These are phyloP conservation scores for Mycena albidolilacea DNA, from an alignment of 768 basidiomycete genomes.

Conservation along the genomic window DNA sequence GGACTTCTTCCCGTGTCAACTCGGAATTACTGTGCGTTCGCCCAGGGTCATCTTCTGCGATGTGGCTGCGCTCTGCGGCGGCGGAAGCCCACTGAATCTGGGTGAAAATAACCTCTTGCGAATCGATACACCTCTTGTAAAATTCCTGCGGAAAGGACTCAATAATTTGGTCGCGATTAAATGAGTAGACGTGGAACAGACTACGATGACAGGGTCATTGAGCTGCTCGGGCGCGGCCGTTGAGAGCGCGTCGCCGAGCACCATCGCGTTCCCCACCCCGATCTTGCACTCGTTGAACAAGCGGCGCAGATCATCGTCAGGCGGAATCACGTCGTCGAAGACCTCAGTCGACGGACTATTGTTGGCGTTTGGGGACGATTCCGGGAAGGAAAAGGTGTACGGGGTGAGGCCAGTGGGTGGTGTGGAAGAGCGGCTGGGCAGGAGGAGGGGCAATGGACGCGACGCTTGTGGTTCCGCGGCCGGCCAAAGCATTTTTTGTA, in stretches of 20 bases:
- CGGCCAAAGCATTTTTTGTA: conserved; percentile 11
- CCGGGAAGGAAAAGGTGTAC: background rate
- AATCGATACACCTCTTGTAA: conserved; percentile 80
- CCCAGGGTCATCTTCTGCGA: background rate
- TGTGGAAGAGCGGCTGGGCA: background rate
- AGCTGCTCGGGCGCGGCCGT: conserved; percentile 81
- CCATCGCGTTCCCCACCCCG: conserved; percentile 82
- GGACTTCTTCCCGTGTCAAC: conserved; percentile 48
- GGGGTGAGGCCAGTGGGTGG: background rate
- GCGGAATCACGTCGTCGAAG: conserved; percentile 65
- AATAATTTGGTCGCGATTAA: background rate
- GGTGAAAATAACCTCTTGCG: conserved; percentile 87
- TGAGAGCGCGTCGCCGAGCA: conserved; percentile 80
- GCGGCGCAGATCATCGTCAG: conserved; percentile 87
- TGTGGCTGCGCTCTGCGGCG: conserved; percentile 70
- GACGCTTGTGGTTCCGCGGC: background rate
- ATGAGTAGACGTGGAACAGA: conserved; percentile 47
- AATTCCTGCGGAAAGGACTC: conserved; percentile 74
- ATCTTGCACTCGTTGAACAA: conserved; percentile 90
- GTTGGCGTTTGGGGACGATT: background rate
- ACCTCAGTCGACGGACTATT: background rate
- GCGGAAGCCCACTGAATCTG: conserved; percentile 95
- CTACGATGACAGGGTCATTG: conserved; percentile 77
- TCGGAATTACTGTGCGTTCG: conserved; percentile 60
- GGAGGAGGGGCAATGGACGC: background rate